Evolutionary conservation across 2,329 filamentous ascomycete genomes (phyloP), one percentile per base, ranked within the genome.

Genomic region (Colletotrichum cuscutae): DNA sequence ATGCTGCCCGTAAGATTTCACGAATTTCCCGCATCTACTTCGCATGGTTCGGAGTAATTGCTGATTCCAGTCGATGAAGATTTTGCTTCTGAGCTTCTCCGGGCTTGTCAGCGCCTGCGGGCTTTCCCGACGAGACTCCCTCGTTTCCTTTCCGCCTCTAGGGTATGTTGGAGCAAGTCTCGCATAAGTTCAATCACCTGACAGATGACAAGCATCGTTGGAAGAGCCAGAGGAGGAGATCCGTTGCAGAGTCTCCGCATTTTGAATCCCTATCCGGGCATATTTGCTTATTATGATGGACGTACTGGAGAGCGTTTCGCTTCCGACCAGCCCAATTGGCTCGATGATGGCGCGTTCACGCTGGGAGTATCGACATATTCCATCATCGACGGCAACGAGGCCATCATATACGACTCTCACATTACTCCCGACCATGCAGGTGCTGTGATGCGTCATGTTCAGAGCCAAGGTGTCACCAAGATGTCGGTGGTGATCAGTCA

Each of bases 291-390:
- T 35, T 75, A 75, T 37, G 73, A 75, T 22, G 71, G 73, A 7
- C 73, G 73, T 1, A 75, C 73, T 5, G 73, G 73, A 13, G 66
- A 71, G 19, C 53, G 73, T 1, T 75, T 74, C 35, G 72, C 74
- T 49, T 75, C 73, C 4, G 73, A 75, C 9, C 62, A 74, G 35
- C 73, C 73, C 19, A 75, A 75, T 37, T 75, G 73, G 73, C 63
- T 75, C 3, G 73, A 75, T 22, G 71, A 75, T n/a, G 73, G 73
- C 5, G 73, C 73, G 4, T 75, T 75, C 37, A 75, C 73, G 9
- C 37, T 75, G 0, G 73, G 73, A 9, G 72, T 75, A 9, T 56
- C 73, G 2, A 74, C 71, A 12, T 75, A 75, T 35, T 69, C 73
- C 12, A 68, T 75, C 8, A 70, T 75, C 12, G 58, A 65, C 24